Base-by-base conservation (phyloP, 805 yeast genomes). In the Komagataella mondaviorum region DNA sequence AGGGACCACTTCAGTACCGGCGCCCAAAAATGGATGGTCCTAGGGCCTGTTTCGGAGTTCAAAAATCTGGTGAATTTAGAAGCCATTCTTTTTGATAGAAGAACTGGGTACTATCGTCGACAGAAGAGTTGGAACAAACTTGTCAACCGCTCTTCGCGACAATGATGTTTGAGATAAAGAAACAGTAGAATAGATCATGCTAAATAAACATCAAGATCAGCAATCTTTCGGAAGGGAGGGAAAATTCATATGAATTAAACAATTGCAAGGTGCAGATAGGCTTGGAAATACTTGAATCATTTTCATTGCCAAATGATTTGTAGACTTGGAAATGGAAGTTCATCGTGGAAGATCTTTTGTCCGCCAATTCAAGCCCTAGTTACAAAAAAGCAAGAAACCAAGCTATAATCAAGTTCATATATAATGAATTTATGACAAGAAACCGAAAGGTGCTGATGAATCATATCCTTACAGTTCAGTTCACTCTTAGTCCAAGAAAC, bases 21-120 rank as follows among this genome's bases (percentile, higher is more conserved):
- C 67, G 79, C 95, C 99, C 99, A 91, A 70, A 91, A 91, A 65
- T 91, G 99, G 52, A 93, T 90, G n/a, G 99, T 91, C 64, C 71
- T 82, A 45, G 99, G 99, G 36, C 99, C 99, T 17, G 99, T 88
- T 64, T 85, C 95, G 16, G 96, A 83, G 59, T 82, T 78, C 64
- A 88, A 64, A 63, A 83, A 88, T 62, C 86, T 76, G 54, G 77
- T 69, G 67, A 91, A 87, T 45, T 30, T 30, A 30, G 39, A 30
- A 30, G 39, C 39, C 39, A 30, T 30, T 30, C 39, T 30, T 30
- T 30, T 7, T 30, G 12, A 8, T 30, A 30, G n/a, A 30, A 14
- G n/a, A 30, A 10, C 39, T 30, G 39, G n/a, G 14, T 30, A 30
- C 39, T 30, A 10, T 30, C 5, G 39, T 30, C 10, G 39, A 30